Evolutionary conservation across 2,329 filamentous ascomycete genomes (phyloP).

Genomic region (Didymella exigua): DNA sequence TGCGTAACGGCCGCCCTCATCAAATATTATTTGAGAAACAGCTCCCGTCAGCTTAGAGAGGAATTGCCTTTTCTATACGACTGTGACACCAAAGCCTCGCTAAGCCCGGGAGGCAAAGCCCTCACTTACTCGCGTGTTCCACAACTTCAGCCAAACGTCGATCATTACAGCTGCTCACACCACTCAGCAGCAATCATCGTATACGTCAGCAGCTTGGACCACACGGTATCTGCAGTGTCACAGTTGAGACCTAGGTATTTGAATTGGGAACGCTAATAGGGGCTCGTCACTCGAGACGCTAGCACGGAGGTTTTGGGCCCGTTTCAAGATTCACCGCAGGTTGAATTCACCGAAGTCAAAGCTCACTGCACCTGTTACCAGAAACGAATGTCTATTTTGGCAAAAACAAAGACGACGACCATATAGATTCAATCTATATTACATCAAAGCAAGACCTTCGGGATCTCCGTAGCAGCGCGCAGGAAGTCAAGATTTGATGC

Average conservation of each 20-base stretch:
- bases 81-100: constrained; percentile 7
- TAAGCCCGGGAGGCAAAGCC: constrained; percentile 12
- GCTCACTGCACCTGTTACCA: neutral
- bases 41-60: constrained; percentile 5
- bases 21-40: constrained; percentile 6
- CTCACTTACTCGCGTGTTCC: constrained; percentile 5
- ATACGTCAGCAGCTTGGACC: constrained; percentile 8
- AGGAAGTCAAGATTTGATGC: too few relatives aligned
- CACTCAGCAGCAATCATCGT: neutral
- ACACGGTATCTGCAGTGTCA: neutral
- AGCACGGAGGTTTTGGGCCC: neutral
- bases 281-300: neutral
- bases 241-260: neutral
- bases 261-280: neutral
- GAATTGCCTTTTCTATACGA: neutral
- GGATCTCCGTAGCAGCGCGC: too few relatives aligned
- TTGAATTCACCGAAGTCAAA: neutral
- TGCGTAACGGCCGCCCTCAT: constrained; percentile 6
- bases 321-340: constrained; percentile 7
- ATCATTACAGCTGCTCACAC: constrained; percentile 7
- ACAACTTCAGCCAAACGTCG: constrained; percentile 5
- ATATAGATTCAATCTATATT: too few relatives aligned
- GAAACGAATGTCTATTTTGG: neutral
- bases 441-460: too few relatives aligned
- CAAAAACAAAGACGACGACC: neutral